These are phyloP conservation scores for Helianthus tuberosus DNA, from an alignment of 129 eudicot species.

Conservation along the genomic window DNA sequence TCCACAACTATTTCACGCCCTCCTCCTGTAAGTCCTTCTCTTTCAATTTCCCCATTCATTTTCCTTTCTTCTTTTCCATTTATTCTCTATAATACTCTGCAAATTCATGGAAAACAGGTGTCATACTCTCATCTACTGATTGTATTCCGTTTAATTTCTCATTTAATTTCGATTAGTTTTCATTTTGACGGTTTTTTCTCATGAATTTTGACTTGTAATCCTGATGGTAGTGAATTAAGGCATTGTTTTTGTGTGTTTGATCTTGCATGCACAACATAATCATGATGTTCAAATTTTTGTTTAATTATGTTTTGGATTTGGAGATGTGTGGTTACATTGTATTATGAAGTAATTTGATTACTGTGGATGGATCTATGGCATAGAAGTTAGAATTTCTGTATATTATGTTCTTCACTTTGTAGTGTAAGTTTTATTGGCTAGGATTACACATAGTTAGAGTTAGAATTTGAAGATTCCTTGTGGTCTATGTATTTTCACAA, in stretches of 20 bases:
- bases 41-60: background rate
- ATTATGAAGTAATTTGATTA: background rate
- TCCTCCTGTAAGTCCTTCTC: slow-evolving; percentile 23
- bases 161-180: background rate
- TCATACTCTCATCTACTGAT: background rate
- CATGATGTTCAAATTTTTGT: background rate
- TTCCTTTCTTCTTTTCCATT: slow-evolving; percentile 12
- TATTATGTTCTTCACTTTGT: background rate
- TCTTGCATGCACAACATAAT: slow-evolving; percentile 17
- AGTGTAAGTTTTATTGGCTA: background rate
- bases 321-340: slow-evolving; percentile 5
- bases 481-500: slow-evolving; percentile 6
- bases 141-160: background rate
- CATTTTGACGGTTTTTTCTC: slow-evolving; percentile 1
- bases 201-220: background rate
- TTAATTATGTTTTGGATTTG: background rate
- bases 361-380: slow-evolving; percentile 25
- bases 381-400: slow-evolving; percentile 11
- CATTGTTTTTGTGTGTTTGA: slow-evolving; percentile 11
- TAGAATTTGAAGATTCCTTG: background rate
- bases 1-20: slow-evolving; percentile 20
- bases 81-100: background rate
- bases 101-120: background rate
- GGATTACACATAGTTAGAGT: background rate
- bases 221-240: background rate